Conservation (phyloP, 2,329 filamentous ascomycete species). For the Ceratocystis lukuohia region DNA sequence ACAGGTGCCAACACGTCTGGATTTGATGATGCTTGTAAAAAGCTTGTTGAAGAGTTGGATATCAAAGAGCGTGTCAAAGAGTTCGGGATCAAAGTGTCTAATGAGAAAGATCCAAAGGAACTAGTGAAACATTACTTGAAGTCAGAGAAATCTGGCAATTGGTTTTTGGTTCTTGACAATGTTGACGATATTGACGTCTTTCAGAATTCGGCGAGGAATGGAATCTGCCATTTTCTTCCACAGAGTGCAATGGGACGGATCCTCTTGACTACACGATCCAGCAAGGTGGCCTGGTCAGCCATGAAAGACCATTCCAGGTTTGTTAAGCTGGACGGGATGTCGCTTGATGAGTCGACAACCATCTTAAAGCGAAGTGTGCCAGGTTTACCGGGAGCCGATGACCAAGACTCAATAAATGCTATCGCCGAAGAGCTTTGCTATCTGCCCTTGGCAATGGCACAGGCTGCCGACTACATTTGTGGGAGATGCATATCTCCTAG, state of each 20-base stretch:
- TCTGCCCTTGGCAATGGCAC: conserved; percentile 17
- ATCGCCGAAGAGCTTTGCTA: conserved; percentile 1
- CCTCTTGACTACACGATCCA: conserved; percentile 12
- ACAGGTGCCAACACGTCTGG: neutral
- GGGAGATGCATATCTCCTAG: neutral
- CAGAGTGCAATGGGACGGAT: conserved; percentile 13
- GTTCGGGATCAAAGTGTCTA: neutral
- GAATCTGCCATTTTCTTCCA: conserved; percentile 25
- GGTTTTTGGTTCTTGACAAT: conserved; percentile 24
- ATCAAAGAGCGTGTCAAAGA: neutral
- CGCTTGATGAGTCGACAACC: neutral
- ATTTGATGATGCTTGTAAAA: neutral
- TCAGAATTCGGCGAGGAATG: neutral
- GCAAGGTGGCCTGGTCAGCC: neutral
- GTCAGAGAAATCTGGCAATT: conserved; percentile 20
- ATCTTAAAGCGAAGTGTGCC: neutral
- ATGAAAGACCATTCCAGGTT: no score
- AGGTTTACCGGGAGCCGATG: no score
- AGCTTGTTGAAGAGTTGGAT: neutral
- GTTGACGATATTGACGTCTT: conserved; percentile 20
- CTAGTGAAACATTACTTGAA: conserved; percentile 19
- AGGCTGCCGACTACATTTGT: conserved; percentile 18
- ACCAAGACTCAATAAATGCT: neutral
- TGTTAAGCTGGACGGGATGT: neutral
- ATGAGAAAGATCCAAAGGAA: conserved; percentile 8